Base-by-base conservation (phyloP, 1,284 basidiomycete species). In the Leccinum pseudoinsigne region DNA sequence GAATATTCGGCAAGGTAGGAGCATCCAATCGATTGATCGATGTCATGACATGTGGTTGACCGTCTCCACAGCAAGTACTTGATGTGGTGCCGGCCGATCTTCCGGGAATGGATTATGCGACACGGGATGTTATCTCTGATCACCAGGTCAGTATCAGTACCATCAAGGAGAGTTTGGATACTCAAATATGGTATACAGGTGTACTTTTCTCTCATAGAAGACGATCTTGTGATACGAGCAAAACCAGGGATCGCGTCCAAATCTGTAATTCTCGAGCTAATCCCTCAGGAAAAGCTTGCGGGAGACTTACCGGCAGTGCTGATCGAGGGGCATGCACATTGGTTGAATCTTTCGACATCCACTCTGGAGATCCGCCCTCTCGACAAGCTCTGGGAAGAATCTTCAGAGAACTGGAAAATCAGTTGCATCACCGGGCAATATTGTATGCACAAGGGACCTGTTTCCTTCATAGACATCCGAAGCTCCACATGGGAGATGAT, bases 301-400 rank as follows among this genome's bases (percentile, higher is more conserved):
- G 66, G 66, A 0, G 82, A 83, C 65, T 59, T 84, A 2, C 82
- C 82, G 0, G 28, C n/a, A 0, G 59, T 67, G 2, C 68, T 84
- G 11, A 63, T 78, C 1, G 28, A 70, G 1, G 70, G 74, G 10
- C 74, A 77, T 57, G 69, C 67, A 5, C 81, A 82, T 65, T 83
- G 81, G 81, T 63, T 82, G 38, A 65, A 77, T 8, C 55, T 79
- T 4, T 34, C 63, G 1, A 73, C 70, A 0, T 63, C 67, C 0
- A 50, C 68, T 5, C 67, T 83, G 1, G 78, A 81, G 65, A 74
- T 83, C 40, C 78, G 81, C 8, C 79, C 80, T 7, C 36, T 68
- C 1, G 54, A 64, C 8, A 59, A 10, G 2, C 62, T 68, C 2
- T 77, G 77, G 78, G 45, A 64, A 11, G 9, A 42, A 2, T 68